phyloP scores from a whole-genome alignment of 192 early-diverging fungal genomes.

The Rhizoclosmatium sp. region DNA sequence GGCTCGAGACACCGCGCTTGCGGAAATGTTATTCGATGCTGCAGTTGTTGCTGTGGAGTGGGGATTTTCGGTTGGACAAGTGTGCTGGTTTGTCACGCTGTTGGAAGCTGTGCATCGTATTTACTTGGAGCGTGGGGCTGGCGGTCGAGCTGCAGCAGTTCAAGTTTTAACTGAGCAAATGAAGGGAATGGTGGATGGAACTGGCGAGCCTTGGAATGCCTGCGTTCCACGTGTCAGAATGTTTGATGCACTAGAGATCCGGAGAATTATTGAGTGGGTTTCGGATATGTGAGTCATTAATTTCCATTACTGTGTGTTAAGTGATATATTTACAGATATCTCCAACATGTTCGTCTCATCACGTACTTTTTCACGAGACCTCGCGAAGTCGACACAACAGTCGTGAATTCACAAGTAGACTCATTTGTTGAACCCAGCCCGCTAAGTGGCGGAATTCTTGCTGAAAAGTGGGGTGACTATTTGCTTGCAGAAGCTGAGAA shows the following conservation, averaged over 20 bases:
- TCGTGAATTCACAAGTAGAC: neutral
- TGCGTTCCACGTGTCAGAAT: too few species aligned
- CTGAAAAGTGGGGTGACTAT: conserved; percentile 38
- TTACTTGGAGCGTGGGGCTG: too few species aligned
- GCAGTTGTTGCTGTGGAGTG: neutral
- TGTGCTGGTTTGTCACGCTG: too few species aligned
- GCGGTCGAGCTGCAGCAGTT: neutral
- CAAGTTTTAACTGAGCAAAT: neutral
- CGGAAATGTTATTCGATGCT: conserved; percentile 12
- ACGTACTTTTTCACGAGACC: conserved; percentile 5
- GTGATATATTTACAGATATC: neutral
- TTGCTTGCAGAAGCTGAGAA: conserved; percentile 17
- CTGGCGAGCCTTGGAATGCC: too few species aligned
- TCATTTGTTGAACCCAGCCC: neutral
- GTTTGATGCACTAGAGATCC: too few species aligned
- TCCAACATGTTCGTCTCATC: conserved; percentile 5
- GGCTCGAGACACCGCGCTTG: neutral
- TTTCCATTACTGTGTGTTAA: too few species aligned
- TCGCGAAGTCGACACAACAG: neutral
- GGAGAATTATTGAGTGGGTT: too few species aligned
- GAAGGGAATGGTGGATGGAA: neutral
- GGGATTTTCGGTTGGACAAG: neutral
- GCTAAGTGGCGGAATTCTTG: conserved; percentile 13
- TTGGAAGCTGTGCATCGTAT: too few species aligned
- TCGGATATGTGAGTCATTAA: too few species aligned